Percentiles rank a stretch among this genome's conserved stretches.
Evolutionary conservation across 2,329 filamentous ascomycete species (phyloP).

Genomic region (Erysiphe pulchra): DNA sequence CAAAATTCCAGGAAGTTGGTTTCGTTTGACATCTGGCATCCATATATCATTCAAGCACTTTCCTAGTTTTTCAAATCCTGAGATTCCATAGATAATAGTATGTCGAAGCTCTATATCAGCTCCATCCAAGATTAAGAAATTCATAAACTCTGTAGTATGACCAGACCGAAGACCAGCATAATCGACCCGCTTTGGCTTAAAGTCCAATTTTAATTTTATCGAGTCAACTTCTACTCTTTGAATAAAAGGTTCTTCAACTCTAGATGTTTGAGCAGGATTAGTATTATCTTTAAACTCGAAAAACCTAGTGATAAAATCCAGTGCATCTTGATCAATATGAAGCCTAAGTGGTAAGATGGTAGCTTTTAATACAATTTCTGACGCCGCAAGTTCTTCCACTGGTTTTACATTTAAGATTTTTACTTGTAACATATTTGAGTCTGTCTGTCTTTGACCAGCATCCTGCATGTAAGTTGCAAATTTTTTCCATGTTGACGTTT

Average conservation of each 20-base stretch:
- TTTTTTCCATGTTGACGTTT: constrained; percentile 93
- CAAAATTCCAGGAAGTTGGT: constrained; percentile 71
- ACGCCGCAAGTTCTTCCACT: constrained; percentile 57
- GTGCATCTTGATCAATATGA: constrained; percentile 88
- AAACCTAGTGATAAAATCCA: constrained; percentile 92
- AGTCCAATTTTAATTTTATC: constrained; percentile 68
- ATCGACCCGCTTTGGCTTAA: constrained; percentile 95
- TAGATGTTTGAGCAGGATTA: constrained; percentile 25
- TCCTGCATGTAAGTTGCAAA: constrained; percentile 87
- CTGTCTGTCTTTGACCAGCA: constrained; percentile 62
- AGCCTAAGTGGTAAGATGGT: constrained; percentile 63
- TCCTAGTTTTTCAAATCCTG: constrained; percentile 73
- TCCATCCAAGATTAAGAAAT: constrained; percentile 79
- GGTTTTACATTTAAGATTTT: constrained; percentile 76
- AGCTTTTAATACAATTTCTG: constrained; percentile 64
- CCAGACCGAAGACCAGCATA: constrained; percentile 81
- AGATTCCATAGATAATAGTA: constrained; percentile 77
- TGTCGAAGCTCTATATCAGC: constrained; percentile 67
- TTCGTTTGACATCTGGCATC: constrained; percentile 76
- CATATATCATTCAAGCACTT: constrained; percentile 85
- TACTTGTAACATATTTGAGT: constrained; percentile 70
- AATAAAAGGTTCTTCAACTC: constrained; percentile 58
- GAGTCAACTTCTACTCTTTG: constrained; percentile 73
- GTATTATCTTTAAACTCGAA: constrained; percentile 88
- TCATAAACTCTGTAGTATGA: constrained; percentile 95